These are phyloP conservation scores for Trametes cingulata DNA, from an alignment of 768 basidiomycete species.

Conservation along the genomic window DNA sequence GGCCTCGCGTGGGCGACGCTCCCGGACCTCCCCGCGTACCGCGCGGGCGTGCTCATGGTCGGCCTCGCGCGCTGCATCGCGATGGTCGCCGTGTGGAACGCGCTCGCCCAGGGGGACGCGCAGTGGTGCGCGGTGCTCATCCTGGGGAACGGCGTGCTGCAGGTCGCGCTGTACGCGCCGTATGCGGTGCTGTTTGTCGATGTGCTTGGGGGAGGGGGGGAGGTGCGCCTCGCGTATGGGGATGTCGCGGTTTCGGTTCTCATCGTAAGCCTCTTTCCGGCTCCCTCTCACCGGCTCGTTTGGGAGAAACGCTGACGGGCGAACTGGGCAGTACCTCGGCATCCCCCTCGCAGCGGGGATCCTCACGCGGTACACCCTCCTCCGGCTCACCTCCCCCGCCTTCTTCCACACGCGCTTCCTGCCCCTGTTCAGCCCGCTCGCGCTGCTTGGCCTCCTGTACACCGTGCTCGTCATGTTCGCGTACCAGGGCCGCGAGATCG, in stretches of 20 bases:
- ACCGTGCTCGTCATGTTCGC: slow-evolving; percentile 77
- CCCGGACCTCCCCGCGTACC: slow-evolving; percentile 73
- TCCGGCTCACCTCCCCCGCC: slow-evolving; percentile 43
- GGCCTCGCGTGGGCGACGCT: slow-evolving; percentile 83
- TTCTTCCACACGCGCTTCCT: slow-evolving; percentile 63
- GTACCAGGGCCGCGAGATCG: slow-evolving; percentile 58
- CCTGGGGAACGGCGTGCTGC: slow-evolving; percentile 76
- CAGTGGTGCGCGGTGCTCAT: slow-evolving; percentile 55
- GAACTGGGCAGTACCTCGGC: slow-evolving; percentile 63
- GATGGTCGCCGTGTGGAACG: slow-evolving; percentile 56
- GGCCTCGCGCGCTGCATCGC: slow-evolving; percentile 68
- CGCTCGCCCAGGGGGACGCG: slow-evolving; percentile 22
- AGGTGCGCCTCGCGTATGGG: slow-evolving; percentile 49
- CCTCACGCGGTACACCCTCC: slow-evolving; percentile 61
- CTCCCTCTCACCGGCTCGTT: neutral
- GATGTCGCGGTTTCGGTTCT: slow-evolving; percentile 65
- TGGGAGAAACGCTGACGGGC: neutral
- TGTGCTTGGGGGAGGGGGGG: slow-evolving; percentile 51
- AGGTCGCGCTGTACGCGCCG: slow-evolving; percentile 77
- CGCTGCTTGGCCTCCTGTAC: slow-evolving; percentile 77
- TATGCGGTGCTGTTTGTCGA: slow-evolving; percentile 75
- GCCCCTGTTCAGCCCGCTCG: slow-evolving; percentile 66
- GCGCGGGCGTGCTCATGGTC: slow-evolving; percentile 81
- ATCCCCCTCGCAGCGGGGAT: slow-evolving; percentile 77
- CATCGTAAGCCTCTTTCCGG: slow-evolving; percentile 51